Evolutionary conservation across 805 yeast species (phyloP), one percentile per base, ranked within the genome.

Genomic region (Schwanniomyces yamadae): DNA sequence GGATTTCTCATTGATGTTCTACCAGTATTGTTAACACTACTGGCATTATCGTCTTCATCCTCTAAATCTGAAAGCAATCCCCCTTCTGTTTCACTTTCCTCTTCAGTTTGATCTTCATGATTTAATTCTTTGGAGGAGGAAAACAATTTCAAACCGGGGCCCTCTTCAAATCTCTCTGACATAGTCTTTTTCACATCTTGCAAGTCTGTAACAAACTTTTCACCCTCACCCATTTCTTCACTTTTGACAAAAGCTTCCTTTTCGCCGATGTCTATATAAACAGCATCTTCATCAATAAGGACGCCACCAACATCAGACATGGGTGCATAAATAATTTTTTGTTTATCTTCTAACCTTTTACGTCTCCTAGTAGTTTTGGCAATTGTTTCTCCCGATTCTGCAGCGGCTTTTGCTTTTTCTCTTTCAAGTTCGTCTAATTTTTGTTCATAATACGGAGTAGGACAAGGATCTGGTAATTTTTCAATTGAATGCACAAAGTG

Each of bases 221-320:
- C 96, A 42, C 97, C 97, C 45, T 85, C 76, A 17, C 95, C 97
- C 50, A 67, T 70, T 42, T 82, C 85, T 44, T 76, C 75, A 27
- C 84, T 84, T 1, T 77, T 71, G 12, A 73, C 77, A 57, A 84
- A 84, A 25, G 73, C 57, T 34, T 71, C 73, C 27, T 57, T 62
- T 16, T 65, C 66, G 1, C 88, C 89, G 6, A 85, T 79, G 50
- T 85, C 97, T 41, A 93, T 87, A 52, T 90, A 93, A 2, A 93
- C 99, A 6, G 99, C 96, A 67, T 93, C 99, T 56, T 84, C 90
- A 65, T 93, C 99, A 42, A 93, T 88, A 46, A 93, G 70, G 23
- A 93, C 95, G 59, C 99, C 99, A 39, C 97, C 97, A n/a, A 93
- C 96, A 61, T 93, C 98, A 31, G 97, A 86, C 99, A 93, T 93